Evolutionary conservation across 495 filamentous ascomycete species (phyloP).

Genomic region (Aspergillus biplanus): DNA sequence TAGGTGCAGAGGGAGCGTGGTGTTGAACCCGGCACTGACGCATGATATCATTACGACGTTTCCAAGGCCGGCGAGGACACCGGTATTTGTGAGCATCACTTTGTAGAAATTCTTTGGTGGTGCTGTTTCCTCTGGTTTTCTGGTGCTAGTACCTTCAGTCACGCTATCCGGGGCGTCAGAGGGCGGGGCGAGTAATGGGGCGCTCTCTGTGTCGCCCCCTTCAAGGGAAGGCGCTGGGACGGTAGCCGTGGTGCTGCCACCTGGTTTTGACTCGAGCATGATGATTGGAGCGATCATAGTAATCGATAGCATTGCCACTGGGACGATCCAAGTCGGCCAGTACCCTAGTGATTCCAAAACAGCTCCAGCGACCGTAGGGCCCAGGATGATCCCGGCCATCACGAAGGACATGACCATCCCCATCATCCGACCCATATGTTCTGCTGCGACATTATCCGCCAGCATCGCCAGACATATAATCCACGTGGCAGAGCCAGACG

Average conservation of each 20-base stretch:
- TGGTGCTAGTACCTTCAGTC: too few species aligned
- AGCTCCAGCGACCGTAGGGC: slow-evolving; percentile 30
- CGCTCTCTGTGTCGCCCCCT: too few species aligned
- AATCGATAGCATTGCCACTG: slow-evolving; percentile 23
- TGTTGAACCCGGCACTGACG: slow-evolving; percentile 33
- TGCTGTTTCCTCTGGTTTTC: neutral
- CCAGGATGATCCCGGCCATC: slow-evolving; percentile 25
- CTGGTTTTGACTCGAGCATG: slow-evolving; percentile 28
- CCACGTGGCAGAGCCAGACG: slow-evolving; percentile 27
- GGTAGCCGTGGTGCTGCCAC: too few species aligned
- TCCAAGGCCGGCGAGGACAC: slow-evolving; percentile 28
- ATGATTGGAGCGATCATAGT: slow-evolving; percentile 30
- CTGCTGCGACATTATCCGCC: slow-evolving; percentile 23
- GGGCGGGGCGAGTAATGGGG: too few species aligned
- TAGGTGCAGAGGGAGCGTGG: slow-evolving; percentile 38
- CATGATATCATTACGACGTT: slow-evolving; percentile 28
- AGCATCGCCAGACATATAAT: slow-evolving; percentile 30
- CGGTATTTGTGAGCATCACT: slow-evolving; percentile 25
- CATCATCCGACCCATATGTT: slow-evolving; percentile 29
- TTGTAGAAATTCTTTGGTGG: slow-evolving; percentile 28
- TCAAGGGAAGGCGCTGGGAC: too few species aligned
- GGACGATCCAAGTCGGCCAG: slow-evolving; percentile 33
- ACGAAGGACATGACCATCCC: slow-evolving; percentile 27
- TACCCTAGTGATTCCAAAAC: slow-evolving; percentile 32
- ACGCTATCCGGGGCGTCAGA: too few species aligned